Base-by-base conservation (phyloP, 495 filamentous ascomycete genomes). In the Penicillium turbatum region DNA sequence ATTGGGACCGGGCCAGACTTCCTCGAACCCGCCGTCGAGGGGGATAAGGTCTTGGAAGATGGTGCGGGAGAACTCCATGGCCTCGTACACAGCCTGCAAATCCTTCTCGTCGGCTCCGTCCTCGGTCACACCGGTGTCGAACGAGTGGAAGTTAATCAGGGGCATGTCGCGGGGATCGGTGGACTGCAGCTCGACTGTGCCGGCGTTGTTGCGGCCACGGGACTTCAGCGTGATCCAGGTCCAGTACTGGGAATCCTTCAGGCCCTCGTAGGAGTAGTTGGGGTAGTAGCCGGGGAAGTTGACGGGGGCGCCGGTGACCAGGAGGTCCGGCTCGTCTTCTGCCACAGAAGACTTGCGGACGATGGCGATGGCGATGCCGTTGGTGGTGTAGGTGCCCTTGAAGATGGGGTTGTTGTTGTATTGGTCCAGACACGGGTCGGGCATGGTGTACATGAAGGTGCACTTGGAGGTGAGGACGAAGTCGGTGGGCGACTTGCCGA, bases 131-230 rank as follows among this genome's bases (percentile, higher is more conserved):
- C 70, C 72, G 17, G 67, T 55, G 57, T 75, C 63, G 50, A 80
- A 84, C 46, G 79, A 82, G 45, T 77, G 71, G 61, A 83, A 76
- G 58, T 78, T 81, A 50, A 82, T 81, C n/a, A 76, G 62, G 7
- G 80, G 80, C 46, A 62, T 71, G 56, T 82, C 76, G 6, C 69
- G 74, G 15, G 80, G 80, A 45, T 82, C 71, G 2, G 62, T 70
- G 0, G 78, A 80, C 8, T 57, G 51, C 6, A 83, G 63, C 6
- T 62, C 61, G 0, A 83, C 79, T 2, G 73, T 72, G 11, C 80
- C 80, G 13, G 77, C 71, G 39, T 77, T 79, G 24, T 76, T 79
- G 31, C 72, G 75, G 32, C 76, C 72, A 24, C 70, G 72, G 15
- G 76, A 67, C 59, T 83, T 83, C 11, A 84, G 63, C 0, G 75